phyloP scores from a whole-genome alignment of 2,329 filamentous ascomycete species.

The Zymoseptoria pseudotritici region DNA sequence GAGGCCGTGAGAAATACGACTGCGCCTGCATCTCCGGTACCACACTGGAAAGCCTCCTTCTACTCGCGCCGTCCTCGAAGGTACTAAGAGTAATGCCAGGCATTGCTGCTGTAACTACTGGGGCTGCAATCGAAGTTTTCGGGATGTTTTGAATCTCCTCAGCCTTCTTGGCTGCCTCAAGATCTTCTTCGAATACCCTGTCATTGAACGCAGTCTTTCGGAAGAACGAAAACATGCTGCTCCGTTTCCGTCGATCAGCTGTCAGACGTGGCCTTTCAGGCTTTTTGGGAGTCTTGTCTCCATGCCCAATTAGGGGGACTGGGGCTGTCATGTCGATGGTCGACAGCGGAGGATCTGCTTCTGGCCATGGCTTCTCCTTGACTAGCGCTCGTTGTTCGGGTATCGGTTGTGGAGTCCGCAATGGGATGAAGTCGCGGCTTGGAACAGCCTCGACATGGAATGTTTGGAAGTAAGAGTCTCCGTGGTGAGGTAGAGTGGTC shows the following conservation, averaged over 20 bases:
- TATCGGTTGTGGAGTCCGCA: not conserved
- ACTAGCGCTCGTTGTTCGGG: not conserved
- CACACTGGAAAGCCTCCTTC: constrained; percentile 3
- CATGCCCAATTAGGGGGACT: not conserved
- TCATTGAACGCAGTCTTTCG: constrained; percentile 10
- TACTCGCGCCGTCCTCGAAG: constrained; percentile 4
- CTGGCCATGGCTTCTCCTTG: not conserved
- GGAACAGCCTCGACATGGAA: constrained; percentile 12
- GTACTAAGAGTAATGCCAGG: constrained; percentile 12
- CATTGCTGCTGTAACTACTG: constrained; percentile 2
- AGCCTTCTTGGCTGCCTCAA: not conserved
- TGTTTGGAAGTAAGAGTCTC: constrained; percentile 20
- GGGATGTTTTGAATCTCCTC: not conserved
- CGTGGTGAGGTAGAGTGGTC: constrained; percentile 9
- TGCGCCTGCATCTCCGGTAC: constrained; percentile 12
- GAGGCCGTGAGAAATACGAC: constrained; percentile 12
- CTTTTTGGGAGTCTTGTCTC: not conserved
- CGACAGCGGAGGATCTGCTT: not conserved
- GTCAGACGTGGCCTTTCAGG: not conserved
- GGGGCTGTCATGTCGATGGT: not conserved
- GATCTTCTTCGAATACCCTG: constrained; percentile 2
- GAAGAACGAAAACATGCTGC: constrained; percentile 15
- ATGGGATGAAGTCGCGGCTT: constrained; percentile 14
- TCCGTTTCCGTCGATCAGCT: constrained; percentile 11
- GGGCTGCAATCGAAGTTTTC: not conserved